Base-by-base conservation (phyloP, 2,329 filamentous ascomycete species). In the Drechslerella coelobrocha region DNA sequence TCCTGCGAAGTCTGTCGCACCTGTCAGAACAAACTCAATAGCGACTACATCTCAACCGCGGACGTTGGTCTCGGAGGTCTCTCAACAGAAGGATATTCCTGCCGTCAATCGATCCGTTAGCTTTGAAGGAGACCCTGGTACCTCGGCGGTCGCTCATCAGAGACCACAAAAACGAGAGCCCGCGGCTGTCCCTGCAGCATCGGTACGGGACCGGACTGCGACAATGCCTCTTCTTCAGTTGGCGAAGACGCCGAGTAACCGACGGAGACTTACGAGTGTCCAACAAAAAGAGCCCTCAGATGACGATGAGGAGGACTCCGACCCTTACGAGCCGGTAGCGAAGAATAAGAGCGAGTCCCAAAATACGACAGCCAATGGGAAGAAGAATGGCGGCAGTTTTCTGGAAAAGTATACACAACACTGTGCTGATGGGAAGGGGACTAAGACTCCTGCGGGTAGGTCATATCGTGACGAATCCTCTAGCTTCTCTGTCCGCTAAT, bases 371-470 rank as follows among this genome's bases (percentile, higher is more conserved):
- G 5, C 34, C 2, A 21, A 26, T 9, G 21, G 17, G 7, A 63
- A 55, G 17, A 71, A 55, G 34, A 34, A 24, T 37, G 59, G 65
- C 17, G 55, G 31, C 1, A 63, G 66, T 27, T 55, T 71, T 17
- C 48, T 71, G 4, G 66, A 71, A 2, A 62, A 60, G 19, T 71
- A 71, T 27, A 54, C 66, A 6, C 66, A 71, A n/a, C 66, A 71
- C 21, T 63, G 59, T 31, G 66, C 66, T n/a, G 59, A 60, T 45
- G 59, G 66, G 23, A 71, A 71, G 27, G 66, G 59, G 9, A 71
- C 54, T 26, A 71, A 39, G 23, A 71, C 66, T 8, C 66, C 66
- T 27, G 66, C 59, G 34, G 59, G 66, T 71, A 60, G 10, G 54
- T 29, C n/a, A 27, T 27, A 19, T 27, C 14, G n/a, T n/a, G n/a